These are phyloP conservation scores for Apiospora sp. DNA, from an alignment of 2,329 filamentous ascomycete genomes.

Conservation along the genomic window DNA sequence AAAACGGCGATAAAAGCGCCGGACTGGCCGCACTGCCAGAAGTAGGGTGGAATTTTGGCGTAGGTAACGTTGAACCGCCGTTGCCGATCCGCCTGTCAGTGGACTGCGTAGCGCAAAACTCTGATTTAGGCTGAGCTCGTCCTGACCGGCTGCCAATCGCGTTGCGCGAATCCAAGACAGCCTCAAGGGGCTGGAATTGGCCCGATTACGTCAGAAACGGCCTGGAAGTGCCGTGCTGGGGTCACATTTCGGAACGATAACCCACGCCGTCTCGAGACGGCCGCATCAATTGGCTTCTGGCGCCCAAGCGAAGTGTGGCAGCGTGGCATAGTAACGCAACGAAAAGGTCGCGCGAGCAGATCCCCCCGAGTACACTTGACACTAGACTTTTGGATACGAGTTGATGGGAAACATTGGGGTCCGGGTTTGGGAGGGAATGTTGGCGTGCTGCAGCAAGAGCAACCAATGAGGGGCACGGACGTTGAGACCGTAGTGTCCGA, in stretches of 20 bases:
- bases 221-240: slow-evolving; percentile 8
- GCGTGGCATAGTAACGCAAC: neutral
- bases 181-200: neutral
- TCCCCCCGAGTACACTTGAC: neutral
- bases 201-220: slow-evolving; percentile 9
- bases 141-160: neutral
- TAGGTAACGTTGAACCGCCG: slow-evolving; percentile 5
- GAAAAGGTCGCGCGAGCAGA: neutral
- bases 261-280: neutral
- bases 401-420: neutral
- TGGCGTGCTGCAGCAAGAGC: neutral
- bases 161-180: neutral
- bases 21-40: slow-evolving; percentile 6
- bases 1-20: neutral
- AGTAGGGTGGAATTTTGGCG: neutral
- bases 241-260: neutral
- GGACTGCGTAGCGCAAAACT: neutral
- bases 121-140: neutral
- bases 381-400: neutral
- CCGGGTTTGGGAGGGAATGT: neutral
- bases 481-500: neutral
- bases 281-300: neutral
- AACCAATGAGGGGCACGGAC: slow-evolving; percentile 5
- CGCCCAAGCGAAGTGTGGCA: neutral
- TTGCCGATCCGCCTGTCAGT: slow-evolving; percentile 10